Percentiles rank a stretch among this genome's conserved stretches.
Evolutionary conservation across 352 stramenopile genomes (phyloP).

Genomic region (Pythium phragmitis): DNA sequence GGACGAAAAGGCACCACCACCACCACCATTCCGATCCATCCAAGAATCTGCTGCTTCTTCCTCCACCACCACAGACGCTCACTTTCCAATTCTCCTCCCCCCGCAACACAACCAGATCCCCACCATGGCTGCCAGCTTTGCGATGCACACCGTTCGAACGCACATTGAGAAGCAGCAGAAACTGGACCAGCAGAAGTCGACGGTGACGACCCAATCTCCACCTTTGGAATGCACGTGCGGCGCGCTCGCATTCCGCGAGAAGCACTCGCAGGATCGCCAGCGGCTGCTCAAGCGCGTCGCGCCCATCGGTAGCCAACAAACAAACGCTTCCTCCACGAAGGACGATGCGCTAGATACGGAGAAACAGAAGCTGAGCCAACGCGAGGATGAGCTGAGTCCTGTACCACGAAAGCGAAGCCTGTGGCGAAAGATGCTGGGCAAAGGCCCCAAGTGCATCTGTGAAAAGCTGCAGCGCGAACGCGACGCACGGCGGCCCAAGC

Average conservation of each 20-base stretch:
- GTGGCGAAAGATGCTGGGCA: conserved; percentile 52
- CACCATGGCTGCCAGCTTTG: background rate
- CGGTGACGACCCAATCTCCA: no score
- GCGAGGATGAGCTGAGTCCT: background rate
- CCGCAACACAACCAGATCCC: background rate
- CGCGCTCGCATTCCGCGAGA: no score
- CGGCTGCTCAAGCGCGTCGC: background rate
- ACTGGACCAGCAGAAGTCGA: background rate
- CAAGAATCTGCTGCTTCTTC: background rate
- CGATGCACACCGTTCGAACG: background rate
- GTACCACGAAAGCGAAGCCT: conserved; percentile 39
- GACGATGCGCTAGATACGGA: background rate
- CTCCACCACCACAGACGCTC: background rate
- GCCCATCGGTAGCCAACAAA: background rate
- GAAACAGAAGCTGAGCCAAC: background rate
- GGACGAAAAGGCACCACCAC: background rate
- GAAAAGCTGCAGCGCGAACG: conserved; percentile 16
- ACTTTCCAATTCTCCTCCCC: background rate
- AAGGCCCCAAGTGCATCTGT: conserved; percentile 55
- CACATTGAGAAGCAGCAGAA: background rate
- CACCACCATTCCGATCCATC: background rate
- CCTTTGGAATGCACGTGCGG: background rate
- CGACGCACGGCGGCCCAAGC: conserved; percentile 13
- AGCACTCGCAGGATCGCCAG: no score
- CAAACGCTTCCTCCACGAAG: background rate